Base-by-base conservation (phyloP, 768 basidiomycete genomes). In the Cyclocybe aegerita region DNA sequence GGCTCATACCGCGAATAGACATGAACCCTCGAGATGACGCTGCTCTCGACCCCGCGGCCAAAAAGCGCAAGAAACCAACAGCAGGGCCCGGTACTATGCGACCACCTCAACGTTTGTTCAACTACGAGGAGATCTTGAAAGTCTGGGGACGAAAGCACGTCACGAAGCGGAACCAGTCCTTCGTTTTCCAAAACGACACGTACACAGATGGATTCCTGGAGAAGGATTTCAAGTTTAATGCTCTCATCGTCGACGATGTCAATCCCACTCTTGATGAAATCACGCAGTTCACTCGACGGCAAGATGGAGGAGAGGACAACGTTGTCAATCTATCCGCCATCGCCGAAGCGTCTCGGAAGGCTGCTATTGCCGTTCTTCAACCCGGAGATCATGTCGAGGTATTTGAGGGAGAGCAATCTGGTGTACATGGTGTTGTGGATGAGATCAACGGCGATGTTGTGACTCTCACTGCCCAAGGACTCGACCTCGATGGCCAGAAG, bases 361-460 rank as follows among this genome's bases (percentile, higher is more conserved):
- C 91, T 4, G 91, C 93, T n/a, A 88, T 93, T 32, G 82, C 90
- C 9, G 92, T 93, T 6, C 74, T 99, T n/a, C 93, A 97, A 64
- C 97, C 97, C 0, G 97, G 97, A 42, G 97, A 99, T 70, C 91
- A 93, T 57, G 85, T 99, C 40, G 97, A 99, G 65, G 93, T 98
- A 10, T 94, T 94, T 60, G 94, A 98, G 66, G 97, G 97, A 38
- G 94, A 98, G 69, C 94, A 98, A 65, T 78, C 89, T 6, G 97
- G 97, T 53, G 81, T 97, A 7, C 85, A 93, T 54, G 97, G 97
- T 68, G 81, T 89, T 9, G 92, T 99, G 23, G 92, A 95, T 53
- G 87, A 92, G 48, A 90, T 98, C 55, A 77, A 80, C 30, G 83
- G 87, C 55, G 94, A 98, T 52, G 81, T 93, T 9, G 91, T 98